These are phyloP conservation scores for Neurospora sp. DNA, from an alignment of 495 filamentous ascomycete genomes.

Conservation along the genomic window DNA sequence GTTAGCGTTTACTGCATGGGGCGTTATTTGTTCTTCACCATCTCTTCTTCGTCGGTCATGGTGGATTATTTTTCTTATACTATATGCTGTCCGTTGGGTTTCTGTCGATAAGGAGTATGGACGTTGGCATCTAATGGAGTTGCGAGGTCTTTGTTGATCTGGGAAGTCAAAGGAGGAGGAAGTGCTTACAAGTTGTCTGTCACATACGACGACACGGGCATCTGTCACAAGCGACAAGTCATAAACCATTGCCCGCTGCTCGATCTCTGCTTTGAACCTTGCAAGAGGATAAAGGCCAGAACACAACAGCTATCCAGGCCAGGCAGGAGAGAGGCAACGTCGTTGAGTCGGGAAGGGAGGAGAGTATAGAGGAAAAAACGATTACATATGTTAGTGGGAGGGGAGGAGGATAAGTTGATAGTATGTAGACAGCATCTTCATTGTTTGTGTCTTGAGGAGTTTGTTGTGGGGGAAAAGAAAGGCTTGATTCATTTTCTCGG, in stretches of 20 bases:
- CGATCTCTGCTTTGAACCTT: not conserved
- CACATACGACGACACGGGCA: not conserved
- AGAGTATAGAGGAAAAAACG: not conserved
- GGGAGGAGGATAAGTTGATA: not conserved
- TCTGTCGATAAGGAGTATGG: not conserved
- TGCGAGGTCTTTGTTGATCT: not conserved
- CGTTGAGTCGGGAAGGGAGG: not conserved
- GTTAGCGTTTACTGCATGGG: not conserved
- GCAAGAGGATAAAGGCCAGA: not conserved
- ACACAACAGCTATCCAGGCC: not conserved
- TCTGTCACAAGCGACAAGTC: not conserved
- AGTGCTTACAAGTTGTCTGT: not conserved
- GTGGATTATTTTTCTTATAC: not conserved
- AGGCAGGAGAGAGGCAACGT: not conserved
- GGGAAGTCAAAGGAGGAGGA: not conserved
- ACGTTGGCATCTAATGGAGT: not conserved
- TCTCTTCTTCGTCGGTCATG: not conserved
- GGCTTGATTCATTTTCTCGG: not conserved
- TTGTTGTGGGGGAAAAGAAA: not conserved
- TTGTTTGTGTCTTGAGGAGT: conserved; percentile 1
- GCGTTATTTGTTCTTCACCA: not conserved
- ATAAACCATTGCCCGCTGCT: not conserved
- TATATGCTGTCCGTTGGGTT: not conserved
- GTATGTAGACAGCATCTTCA: not conserved
- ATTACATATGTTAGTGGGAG: not conserved